These are phyloP conservation scores for Poa pratensis DNA, from an alignment of 176 grass and related monocot species.

Conservation along the genomic window DNA sequence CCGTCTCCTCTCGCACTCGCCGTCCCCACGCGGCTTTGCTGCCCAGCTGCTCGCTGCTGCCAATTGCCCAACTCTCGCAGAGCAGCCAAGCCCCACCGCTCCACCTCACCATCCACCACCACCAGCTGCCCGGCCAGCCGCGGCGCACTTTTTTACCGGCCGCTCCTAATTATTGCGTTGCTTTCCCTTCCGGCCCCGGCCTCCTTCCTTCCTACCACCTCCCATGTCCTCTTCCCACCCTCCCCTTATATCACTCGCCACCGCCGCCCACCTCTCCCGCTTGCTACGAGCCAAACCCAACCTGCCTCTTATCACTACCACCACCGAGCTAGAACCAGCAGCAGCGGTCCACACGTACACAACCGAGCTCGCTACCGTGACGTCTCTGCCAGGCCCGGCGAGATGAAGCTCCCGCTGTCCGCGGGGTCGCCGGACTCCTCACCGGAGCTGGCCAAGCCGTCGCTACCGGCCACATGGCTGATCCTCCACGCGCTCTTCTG, in stretches of 20 bases:
- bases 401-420: constrained; percentile 60
- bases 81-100: not conserved
- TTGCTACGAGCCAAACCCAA: not conserved
- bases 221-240: not conserved
- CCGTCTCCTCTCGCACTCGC: not conserved
- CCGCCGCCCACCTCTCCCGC: not conserved
- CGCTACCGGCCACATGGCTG: constrained; percentile 60
- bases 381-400: no score
- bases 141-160: not conserved
- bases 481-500: constrained; percentile 89
- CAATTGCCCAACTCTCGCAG: not conserved
- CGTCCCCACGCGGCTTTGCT: not conserved
- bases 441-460: constrained; percentile 38
- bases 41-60: not conserved
- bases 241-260: constrained; percentile 22
- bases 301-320: not conserved
- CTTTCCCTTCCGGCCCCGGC: not conserved
- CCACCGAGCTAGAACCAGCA: not conserved
- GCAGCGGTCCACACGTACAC: not conserved
- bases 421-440: not conserved
- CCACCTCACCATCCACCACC: constrained; percentile 37
- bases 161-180: constrained; percentile 39
- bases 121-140: constrained; percentile 7
- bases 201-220: not conserved
- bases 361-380: no score